Conservation (phyloP, 371 early-diverging fungal species). For the Phascolomyces articulosus region DNA sequence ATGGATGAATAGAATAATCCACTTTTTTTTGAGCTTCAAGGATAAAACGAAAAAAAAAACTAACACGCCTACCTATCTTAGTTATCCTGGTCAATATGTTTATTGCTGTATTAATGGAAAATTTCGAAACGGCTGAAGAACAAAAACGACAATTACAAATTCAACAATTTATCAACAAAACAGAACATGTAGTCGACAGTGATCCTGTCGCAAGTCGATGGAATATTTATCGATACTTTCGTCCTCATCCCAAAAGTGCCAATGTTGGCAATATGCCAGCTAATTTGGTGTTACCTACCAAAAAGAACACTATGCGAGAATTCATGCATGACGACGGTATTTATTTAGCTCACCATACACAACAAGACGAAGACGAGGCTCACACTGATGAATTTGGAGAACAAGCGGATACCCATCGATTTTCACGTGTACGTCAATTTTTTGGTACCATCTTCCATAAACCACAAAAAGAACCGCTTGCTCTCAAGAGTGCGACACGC, state of each 20-base stretch:
- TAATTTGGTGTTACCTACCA: conserved; percentile 44
- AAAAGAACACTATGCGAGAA: conserved; percentile 54
- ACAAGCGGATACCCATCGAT: not conserved
- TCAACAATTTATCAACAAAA: conserved; percentile 44
- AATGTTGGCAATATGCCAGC: conserved; percentile 44
- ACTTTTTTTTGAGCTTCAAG: not conserved
- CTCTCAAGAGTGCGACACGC: conserved; percentile 4
- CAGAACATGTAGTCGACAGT: conserved; percentile 24
- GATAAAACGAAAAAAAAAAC: not conserved
- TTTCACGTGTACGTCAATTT: conserved; percentile 7
- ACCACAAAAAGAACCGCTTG: not conserved
- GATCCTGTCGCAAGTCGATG: conserved; percentile 52
- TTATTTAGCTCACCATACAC: not conserved
- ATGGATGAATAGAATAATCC: too few relatives aligned
- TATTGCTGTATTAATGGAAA: conserved; percentile 71
- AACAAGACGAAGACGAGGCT: not conserved
- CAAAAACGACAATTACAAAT: conserved; percentile 63
- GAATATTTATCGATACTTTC: conserved; percentile 59
- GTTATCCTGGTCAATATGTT: conserved; percentile 68
- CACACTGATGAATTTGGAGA: not conserved
- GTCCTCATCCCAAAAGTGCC: conserved; percentile 50
- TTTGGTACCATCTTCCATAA: not conserved
- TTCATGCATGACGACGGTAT: conserved; percentile 37
- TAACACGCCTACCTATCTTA: too few relatives aligned
- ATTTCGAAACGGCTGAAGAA: conserved; percentile 66